Conservation (phyloP, 176 grass and related monocot species). For the Secale cereale region DNA sequence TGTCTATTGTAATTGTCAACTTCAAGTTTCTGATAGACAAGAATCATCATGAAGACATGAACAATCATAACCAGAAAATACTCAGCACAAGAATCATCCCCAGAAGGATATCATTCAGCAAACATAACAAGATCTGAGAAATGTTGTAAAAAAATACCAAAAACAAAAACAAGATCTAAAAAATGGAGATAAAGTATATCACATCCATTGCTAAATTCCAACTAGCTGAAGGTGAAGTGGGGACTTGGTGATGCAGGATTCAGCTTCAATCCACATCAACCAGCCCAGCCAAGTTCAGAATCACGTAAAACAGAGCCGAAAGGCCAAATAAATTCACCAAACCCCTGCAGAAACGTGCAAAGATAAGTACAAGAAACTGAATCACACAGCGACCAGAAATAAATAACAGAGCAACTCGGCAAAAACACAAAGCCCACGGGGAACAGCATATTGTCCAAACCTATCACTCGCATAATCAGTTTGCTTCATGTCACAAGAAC, state of each 20-base stretch:
- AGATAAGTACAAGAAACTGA: neutral
- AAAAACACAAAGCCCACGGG: neutral
- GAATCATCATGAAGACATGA: no score
- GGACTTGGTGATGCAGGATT: neutral
- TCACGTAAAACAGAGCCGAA: neutral
- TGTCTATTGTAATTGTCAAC: no score
- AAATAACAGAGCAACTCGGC: neutral
- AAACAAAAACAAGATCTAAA: no score
- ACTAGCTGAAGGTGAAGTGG: neutral
- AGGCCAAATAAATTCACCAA: no score
- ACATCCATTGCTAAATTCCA: neutral
- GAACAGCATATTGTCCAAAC: neutral
- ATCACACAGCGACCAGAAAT: neutral
- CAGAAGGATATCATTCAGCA: neutral
- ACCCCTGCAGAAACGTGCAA: neutral
- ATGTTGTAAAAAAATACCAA: no score
- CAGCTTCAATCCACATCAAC: neutral
- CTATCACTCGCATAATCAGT: neutral
- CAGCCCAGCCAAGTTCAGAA: neutral
- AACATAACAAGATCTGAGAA: no score
- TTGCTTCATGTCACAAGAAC: neutral
- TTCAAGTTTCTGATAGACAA: neutral
- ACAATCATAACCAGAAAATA: no score
- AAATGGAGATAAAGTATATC: no score
- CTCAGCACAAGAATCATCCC: neutral